Evolutionary conservation across 495 filamentous ascomycete species (phyloP), one percentile per base, ranked within the genome.

Genomic region (Neurospora sp.): DNA sequence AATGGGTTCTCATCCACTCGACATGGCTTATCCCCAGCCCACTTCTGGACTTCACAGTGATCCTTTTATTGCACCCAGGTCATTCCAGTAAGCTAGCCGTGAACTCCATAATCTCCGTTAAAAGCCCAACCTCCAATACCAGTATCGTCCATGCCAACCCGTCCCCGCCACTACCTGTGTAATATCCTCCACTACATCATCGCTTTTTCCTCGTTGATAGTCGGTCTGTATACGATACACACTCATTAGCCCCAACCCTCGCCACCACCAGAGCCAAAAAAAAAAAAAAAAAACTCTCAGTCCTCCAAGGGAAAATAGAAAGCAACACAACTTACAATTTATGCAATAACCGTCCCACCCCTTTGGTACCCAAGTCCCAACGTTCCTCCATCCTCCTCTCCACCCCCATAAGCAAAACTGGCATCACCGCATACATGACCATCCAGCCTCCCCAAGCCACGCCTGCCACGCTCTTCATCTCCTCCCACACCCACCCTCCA

Each of bases 361-460:
- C 48, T 14, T 14, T 59, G 11, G 3, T 27, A 59, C 5, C 48
- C 20, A 27, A 35, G 53, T 14, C 53, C 27, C 27, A 66, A 3
- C 11, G 41, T n/a, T 18, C 5, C 41, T 59, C 74, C 70, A 42
- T 68, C 38, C 12, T 44, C 18, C 46, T 22, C 73, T 76, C 75
- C 20, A 72, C 22, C 3, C 20, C 40, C 75, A 76, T 76, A 53
- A 68, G 27, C 20, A 44, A 12, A 22, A 35, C 35, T 37, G 73
- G 73, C 70, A 76, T 72, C 38, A 71, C 8, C 14, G 41, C 35
- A 41, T 71, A 75, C 40, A 61, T 70, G 18, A 20, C 53, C 18
- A 73, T 40, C 71, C 66, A 18, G 12, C 61, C 69, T 40, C 71
- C 46, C 69, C 11, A 18, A 40, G 42, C 70, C 35, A 42, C 42